phyloP scores from a whole-genome alignment of 1,139 yeast species.

The Geotrichum cucujoidarum region DNA sequence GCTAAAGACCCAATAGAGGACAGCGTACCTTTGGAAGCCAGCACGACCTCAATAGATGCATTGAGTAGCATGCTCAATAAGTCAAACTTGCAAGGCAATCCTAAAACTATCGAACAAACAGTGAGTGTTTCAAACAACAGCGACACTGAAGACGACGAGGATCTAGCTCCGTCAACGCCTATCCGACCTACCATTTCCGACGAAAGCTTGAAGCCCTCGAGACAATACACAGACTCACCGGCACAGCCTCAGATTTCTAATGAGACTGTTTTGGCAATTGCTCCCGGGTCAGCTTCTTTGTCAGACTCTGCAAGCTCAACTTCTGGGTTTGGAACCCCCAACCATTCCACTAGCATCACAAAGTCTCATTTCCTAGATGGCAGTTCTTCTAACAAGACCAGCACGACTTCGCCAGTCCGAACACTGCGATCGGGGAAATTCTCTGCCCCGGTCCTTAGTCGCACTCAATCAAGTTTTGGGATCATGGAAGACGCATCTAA shows the following conservation, averaged over 20 bases:
- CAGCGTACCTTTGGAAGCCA: not conserved
- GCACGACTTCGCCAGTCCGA: not conserved
- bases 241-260: constrained; percentile 29
- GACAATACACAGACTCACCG: constrained; percentile 22
- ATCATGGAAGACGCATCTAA: not conserved
- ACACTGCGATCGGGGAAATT: not conserved
- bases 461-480: constrained; percentile 13
- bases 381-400: not conserved
- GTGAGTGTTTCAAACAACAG: no score
- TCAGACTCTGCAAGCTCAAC: constrained; percentile 2
- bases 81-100: no score
- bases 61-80: not conserved
- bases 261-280: constrained; percentile 26
- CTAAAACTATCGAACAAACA: no score
- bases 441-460: constrained; percentile 10
- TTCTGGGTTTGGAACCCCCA: not conserved
- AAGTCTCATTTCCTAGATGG: constrained; percentile 17
- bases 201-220: constrained; percentile 11
- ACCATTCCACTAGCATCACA: constrained; percentile 1
- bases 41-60: not conserved
- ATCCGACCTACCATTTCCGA: not conserved
- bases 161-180: not conserved
- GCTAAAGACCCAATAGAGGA: not conserved
- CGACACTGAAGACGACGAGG: not conserved
- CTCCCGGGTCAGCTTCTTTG: constrained; percentile 8